Evolutionary conservation across 441 rosid genomes (phyloP).

Genomic region (Erysimum cheiri): DNA sequence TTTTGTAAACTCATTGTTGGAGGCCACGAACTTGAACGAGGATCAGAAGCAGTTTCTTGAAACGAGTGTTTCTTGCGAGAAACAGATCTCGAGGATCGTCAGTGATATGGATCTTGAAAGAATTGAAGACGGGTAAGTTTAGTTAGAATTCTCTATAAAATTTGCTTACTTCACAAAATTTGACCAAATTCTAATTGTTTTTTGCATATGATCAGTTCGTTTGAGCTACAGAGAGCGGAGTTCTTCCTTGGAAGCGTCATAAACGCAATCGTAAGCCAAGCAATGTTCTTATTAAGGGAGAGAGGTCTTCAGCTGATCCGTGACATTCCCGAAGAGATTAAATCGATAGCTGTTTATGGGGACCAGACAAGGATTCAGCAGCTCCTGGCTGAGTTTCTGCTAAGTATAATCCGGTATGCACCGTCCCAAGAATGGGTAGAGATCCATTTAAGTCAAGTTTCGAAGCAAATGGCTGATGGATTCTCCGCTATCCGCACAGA

Average conservation of each 20-base stretch:
- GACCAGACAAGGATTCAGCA: slow-evolving; percentile 93
- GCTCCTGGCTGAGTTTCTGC: slow-evolving; percentile 83
- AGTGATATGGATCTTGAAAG: slow-evolving; percentile 67
- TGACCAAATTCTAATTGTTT: slow-evolving; percentile 4
- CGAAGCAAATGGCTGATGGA: slow-evolving; percentile 65
- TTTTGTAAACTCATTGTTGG: slow-evolving; percentile 78
- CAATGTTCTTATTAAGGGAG: slow-evolving; percentile 73
- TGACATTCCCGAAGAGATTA: slow-evolving; percentile 91
- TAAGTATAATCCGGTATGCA: slow-evolving; percentile 82
- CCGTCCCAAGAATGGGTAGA: slow-evolving; percentile 93
- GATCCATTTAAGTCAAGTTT: slow-evolving; percentile 72
- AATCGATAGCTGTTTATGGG: slow-evolving; percentile 77
- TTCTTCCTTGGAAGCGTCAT: slow-evolving; percentile 82
- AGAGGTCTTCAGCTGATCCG: slow-evolving; percentile 85
- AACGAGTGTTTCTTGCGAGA: slow-evolving; percentile 88
- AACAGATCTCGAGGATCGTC: slow-evolving; percentile 75
- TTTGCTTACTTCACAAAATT: slow-evolving; percentile 5
- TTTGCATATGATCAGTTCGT: slow-evolving; percentile 56
- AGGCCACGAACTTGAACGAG: slow-evolving; percentile 73
- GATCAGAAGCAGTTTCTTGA: slow-evolving; percentile 93
- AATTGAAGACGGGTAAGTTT: slow-evolving; percentile 84
- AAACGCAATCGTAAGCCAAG: slow-evolving; percentile 95
- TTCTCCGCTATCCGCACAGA: slow-evolving; percentile 60
- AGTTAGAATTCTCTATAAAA: slow-evolving; percentile 17
- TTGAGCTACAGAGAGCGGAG: slow-evolving; percentile 77